phyloP scores from a whole-genome alignment of 2,329 filamentous ascomycete species.

The Xylaria sp. region DNA sequence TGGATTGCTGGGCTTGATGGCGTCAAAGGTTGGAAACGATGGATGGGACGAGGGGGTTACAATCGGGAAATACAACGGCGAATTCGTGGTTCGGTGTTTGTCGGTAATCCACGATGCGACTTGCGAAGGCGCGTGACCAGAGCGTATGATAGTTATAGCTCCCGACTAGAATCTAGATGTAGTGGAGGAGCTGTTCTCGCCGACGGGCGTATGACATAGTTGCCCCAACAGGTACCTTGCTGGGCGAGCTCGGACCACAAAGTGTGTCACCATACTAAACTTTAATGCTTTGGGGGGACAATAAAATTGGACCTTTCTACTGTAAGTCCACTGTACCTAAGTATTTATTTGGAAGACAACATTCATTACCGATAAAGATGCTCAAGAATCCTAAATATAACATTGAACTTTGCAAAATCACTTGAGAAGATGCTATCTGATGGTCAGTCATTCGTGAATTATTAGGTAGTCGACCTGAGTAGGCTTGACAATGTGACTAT shows the following conservation, averaged over 20 bases:
- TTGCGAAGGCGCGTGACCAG: conserved; percentile 18
- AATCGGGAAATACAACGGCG: not conserved
- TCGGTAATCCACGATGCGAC: not conserved
- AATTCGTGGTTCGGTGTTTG: not conserved
- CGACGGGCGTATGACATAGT: conserved; percentile 23
- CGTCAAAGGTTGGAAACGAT: not conserved
- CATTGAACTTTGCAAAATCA: not conserved
- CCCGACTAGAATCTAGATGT: not conserved
- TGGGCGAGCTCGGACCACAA: conserved; percentile 3
- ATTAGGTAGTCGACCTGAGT: conserved; percentile 24
- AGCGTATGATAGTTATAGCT: not conserved
- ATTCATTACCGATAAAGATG: too few species aligned
- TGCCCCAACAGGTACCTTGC: conserved; percentile 1
- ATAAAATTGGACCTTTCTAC: too few species aligned
- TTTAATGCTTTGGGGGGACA: too few species aligned
- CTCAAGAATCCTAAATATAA: not conserved
- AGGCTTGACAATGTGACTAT: conserved; percentile 3
- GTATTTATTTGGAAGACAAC: too few species aligned
- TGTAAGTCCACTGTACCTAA: too few species aligned
- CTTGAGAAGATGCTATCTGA: not conserved
- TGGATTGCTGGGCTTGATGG: conserved; percentile 1
- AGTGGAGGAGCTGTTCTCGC: not conserved
- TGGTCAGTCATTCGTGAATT: conserved; percentile 24
- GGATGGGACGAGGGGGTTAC: not conserved
- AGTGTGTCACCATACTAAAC: too few species aligned